Conservation (phyloP, 495 filamentous ascomycete species). For the Neurospora africana region DNA sequence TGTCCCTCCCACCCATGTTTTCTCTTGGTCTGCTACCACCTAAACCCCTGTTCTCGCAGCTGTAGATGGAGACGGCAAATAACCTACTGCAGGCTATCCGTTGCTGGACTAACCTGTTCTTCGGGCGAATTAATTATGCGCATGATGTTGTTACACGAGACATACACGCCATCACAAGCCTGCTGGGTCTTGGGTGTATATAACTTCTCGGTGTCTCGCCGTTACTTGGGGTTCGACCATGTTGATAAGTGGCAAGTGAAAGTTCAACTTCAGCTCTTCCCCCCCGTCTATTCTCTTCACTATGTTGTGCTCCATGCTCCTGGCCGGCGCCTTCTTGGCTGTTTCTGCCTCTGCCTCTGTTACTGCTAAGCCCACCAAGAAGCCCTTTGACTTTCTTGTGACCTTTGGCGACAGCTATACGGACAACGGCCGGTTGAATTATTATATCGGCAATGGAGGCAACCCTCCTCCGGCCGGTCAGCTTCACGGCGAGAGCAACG, state of each 20-base stretch:
- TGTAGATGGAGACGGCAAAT: neutral
- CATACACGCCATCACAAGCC: neutral
- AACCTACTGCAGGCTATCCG: neutral
- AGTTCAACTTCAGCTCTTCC: neutral
- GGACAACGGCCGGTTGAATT: conserved; percentile 54
- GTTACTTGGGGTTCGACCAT: neutral
- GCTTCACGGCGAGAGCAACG: conserved; percentile 30
- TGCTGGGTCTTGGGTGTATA: neutral
- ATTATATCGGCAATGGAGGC: conserved; percentile 49
- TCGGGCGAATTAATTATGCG: neutral
- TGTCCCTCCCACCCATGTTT: neutral
- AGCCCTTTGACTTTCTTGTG: conserved; percentile 22
- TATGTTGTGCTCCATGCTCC: conserved; percentile 16
- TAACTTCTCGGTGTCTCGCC: neutral
- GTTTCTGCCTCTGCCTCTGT: conserved; percentile 4
- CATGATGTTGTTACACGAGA: neutral
- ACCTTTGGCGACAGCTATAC: conserved; percentile 67
- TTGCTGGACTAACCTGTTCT: neutral
- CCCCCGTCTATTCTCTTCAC: conserved; percentile 2
- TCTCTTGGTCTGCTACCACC: neutral
- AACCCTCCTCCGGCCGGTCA: conserved; percentile 50
- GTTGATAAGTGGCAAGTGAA: neutral
- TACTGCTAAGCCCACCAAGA: neutral
- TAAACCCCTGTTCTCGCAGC: neutral
- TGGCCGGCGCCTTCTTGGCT: conserved; percentile 15